phyloP scores from a whole-genome alignment of 2,329 filamentous ascomycete species.

The Neophaeococcomyces mojaviensis region DNA sequence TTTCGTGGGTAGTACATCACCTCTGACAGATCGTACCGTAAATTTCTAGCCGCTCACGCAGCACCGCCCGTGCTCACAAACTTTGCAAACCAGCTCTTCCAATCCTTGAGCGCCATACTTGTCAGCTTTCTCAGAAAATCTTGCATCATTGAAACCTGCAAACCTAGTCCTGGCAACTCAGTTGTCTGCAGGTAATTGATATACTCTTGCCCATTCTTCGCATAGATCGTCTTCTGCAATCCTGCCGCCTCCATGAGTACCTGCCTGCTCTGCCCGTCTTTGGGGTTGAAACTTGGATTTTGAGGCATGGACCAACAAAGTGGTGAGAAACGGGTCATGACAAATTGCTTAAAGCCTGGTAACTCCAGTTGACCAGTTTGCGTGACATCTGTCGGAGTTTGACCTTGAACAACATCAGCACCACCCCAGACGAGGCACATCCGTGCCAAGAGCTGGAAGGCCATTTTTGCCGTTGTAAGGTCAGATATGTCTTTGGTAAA shows the following conservation, averaged over 20 bases:
- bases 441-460: slow-evolving; percentile 71
- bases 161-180: slow-evolving; percentile 42
- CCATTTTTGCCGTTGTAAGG: slow-evolving; percentile 60
- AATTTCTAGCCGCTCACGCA: not conserved
- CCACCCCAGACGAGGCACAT: slow-evolving; percentile 91
- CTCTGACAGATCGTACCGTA: no score
- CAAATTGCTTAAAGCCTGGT: slow-evolving; percentile 85
- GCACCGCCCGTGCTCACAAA: slow-evolving; percentile 22
- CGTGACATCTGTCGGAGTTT: slow-evolving; percentile 30
- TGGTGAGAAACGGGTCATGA: slow-evolving; percentile 80
- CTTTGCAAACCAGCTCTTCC: slow-evolving; percentile 41
- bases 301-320: slow-evolving; percentile 83
- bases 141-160: slow-evolving; percentile 38
- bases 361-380: slow-evolving; percentile 43
- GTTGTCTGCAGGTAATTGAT: slow-evolving; percentile 44
- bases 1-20: no score
- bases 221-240: slow-evolving; percentile 81
- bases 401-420: slow-evolving; percentile 54
- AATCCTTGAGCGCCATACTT: slow-evolving; percentile 38
- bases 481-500: slow-evolving; percentile 71
- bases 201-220: slow-evolving; percentile 79
- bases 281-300: slow-evolving; percentile 69
- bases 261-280: slow-evolving; percentile 81
- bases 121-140: slow-evolving; percentile 40
- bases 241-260: slow-evolving; percentile 81